Percentiles rank a stretch among this genome's conserved stretches.
phyloP scores from a whole-genome alignment of 2,329 filamentous ascomycete genomes.

The Penicillium sp. region DNA sequence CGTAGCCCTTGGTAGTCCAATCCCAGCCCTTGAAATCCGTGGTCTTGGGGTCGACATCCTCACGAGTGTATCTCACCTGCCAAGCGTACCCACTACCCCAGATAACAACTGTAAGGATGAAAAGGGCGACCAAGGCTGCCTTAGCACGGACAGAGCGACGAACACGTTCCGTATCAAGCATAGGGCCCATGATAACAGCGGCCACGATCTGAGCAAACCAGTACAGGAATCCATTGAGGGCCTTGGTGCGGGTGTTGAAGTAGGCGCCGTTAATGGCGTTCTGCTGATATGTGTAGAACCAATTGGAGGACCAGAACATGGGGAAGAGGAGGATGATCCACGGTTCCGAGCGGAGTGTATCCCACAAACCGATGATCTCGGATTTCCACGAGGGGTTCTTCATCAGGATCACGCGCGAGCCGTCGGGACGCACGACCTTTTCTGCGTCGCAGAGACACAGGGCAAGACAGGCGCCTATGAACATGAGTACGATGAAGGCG shows the following conservation, averaged over 20 bases:
- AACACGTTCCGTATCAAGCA: constrained; percentile 60
- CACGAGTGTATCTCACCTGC: constrained; percentile 59
- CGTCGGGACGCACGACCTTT: constrained; percentile 70
- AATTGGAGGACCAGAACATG: constrained; percentile 75
- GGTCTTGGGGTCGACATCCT: constrained; percentile 6
- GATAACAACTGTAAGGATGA: constrained; percentile 67
- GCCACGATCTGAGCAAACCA: constrained; percentile 74
- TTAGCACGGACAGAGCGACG: constrained; percentile 66
- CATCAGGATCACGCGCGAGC: constrained; percentile 76
- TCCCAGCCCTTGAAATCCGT: constrained; percentile 44
- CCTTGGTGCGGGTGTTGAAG: constrained; percentile 69
- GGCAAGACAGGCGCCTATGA: constrained; percentile 66
- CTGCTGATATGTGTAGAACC: constrained; percentile 76
- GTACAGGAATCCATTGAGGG: constrained; percentile 72
- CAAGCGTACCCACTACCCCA: constrained; percentile 81
- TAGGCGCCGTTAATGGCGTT: constrained; percentile 66
- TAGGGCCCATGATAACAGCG: constrained; percentile 66
- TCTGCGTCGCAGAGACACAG: constrained; percentile 68
- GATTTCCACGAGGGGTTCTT: constrained; percentile 81
- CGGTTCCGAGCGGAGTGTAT: constrained; percentile 67
- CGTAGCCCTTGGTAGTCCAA: constrained; percentile 65
- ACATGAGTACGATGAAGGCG: constrained; percentile 77
- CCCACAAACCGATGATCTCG: constrained; percentile 69
- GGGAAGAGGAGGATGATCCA: constrained; percentile 73
- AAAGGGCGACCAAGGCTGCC: constrained; percentile 56